Evolutionary conservation across 2,329 filamentous ascomycete species (phyloP), one percentile per base, ranked within the genome.

Genomic region (Penicillium capsulatum): DNA sequence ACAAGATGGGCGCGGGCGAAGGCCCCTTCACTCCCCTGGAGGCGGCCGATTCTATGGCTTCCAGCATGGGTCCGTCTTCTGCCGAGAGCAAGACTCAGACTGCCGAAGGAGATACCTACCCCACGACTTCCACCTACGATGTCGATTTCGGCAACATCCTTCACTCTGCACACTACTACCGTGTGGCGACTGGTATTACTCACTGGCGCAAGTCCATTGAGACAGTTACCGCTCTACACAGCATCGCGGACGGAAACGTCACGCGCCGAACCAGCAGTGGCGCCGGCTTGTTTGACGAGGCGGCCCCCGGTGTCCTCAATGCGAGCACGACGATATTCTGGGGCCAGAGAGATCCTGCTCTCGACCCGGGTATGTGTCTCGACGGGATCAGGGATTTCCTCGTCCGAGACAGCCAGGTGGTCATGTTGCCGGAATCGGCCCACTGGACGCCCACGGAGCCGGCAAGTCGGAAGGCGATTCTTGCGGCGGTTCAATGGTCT

Each of bases 391-490:
- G 64, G 1, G 72, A 76, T 36, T 77, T 74, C 46, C 64, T 79
- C 13, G 61, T 64, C 11, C 63, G 57, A 40, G 64, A 66, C 15
- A 77, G 74, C 39, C 71, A 77, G 50, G 65, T 78, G 3, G 57
- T 76, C 13, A 47, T 72, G 28, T 54, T 80, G 6, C 68, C 73
- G 3, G 55, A 62, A 7, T 69, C 68, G 8, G 75, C 73, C 0
- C 77, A 81, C 57, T 80, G 75, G 66, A 69, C 70, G 10, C 70
- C 75, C 2, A 48, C 74, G 29, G 74, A 79, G 53, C 54, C 59
- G 31, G 60, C 68, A 33, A 69, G 68, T 17, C 58, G 63, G 5
- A 54, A 53, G 13, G 71, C 70, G 2, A 36, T 77, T 34, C 65
- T 65, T 44, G 65, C 64, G 46, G 56, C 64, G 2, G 45, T 67